Evolutionary conservation across 768 basidiomycete genomes (phyloP), one percentile per base, ranked within the genome.

Genomic region (Rhizopogon sp.): DNA sequence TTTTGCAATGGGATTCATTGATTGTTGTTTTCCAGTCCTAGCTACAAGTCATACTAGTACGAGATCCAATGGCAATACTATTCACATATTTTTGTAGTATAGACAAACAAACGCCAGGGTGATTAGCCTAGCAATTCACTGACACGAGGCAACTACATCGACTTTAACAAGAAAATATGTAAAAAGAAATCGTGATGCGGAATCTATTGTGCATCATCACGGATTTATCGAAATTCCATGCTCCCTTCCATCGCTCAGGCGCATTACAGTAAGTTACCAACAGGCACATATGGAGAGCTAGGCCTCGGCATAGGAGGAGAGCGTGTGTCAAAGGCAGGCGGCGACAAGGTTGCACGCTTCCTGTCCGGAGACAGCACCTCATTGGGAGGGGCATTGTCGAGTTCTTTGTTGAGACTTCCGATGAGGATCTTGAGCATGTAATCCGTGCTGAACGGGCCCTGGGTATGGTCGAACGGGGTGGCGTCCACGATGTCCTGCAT

Each of bases 401-500:
- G 7, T 11, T 59, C 59, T 52, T 61, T 56, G 43, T 57, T 50
- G 14, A 69, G 3, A 46, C 66, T 55, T 3, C 70, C 70, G 17
- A 70, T 64, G 11, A 70, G 64, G 44, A 70, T 68, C 62, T 71
- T 70, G 16, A 71, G 33, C 70, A 70, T 70, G 56, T 71, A 70
- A 43, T 70, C 70, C 8, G 70, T 66, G 56, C 71, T 65, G 22
- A 70, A 70, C 4, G 44, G 56, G 55, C 70, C 70, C 4, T 64
- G 55, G 16, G 53, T 61, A 42, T 62, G 68, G 46, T 71, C 66
- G 45, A 56, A 79, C 8, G 72, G 71, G 5, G 76, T 76, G 39
- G 76, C 74, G 61, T 79, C 79, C 7, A 80, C 76, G 29, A 79
- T 73, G 55, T 80, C 79, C 66, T 78, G 56, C 43, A 49, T 9